Base-by-base conservation (phyloP, 2,329 filamentous ascomycete genomes). In the Knufia petricola region DNA sequence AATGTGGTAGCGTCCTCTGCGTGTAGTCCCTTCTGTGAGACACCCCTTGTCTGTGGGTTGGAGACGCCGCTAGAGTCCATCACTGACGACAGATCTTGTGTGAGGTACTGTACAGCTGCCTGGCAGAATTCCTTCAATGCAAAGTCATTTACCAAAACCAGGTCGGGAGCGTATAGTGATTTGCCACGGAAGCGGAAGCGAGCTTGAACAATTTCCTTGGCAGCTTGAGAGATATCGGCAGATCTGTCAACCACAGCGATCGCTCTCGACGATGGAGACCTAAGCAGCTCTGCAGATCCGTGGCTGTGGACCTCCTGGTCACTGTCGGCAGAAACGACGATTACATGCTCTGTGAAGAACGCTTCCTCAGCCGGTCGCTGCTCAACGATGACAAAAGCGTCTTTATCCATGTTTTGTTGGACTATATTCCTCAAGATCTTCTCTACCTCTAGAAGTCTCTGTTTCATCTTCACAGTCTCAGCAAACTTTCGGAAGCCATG, bases 141-240 rank as follows among this genome's bases (percentile, higher is more conserved):
- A 50, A 74, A 83, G 53, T 83, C 79, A 51, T 83, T 81, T n/a
- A 84, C 78, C 0, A 82, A 62, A 0, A 83, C 74, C 0, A 81
- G 24, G 56, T 83, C 79, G 0, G 80, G 80, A 0, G 77, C 74
- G 57, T 82, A 82, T 0, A 77, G 70, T 1, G 78, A 81, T 1
- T 62, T 66, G 2, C 78, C 78, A 1, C 73, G 66, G 24, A 79
- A 76, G 12, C 64, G 63, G 55, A 81, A 76, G 1, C 77, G 68
- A 1, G 79, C 76, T 0, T 64, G 65, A 0, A 75, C 69, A 1
- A 83, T 64, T 1, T 70, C 67, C 48, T 69, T 63, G 1, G 79
- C 79, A 0, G 80, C 78, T 2, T 62, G 57, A 4, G 68, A 59
- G 1, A 82, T 52, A 53, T 81, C 67, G 9, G 76, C 77, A 2